Base-by-base conservation (phyloP, 345 rosid species). In the Schrenkiella parvula region DNA sequence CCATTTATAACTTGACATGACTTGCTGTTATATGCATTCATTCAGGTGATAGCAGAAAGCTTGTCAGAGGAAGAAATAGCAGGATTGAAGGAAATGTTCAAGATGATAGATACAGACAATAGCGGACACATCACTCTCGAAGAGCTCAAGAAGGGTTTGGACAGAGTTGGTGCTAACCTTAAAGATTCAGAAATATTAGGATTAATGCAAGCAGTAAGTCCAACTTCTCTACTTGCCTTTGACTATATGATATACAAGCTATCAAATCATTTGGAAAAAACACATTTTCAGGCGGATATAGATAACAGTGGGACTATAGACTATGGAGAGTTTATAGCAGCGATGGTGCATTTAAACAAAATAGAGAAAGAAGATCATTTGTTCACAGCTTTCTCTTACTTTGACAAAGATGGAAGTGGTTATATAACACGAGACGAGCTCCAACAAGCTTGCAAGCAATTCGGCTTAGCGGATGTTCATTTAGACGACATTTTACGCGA, bases 291-390 rank as follows among this genome's bases (percentile, higher is more conserved):
- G 98, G 96, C 95, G 56, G 98, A 93, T 76, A 72, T 89, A 46
- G 97, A 91, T 79, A 91, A 93, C 72, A 91, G 90, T 62, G 98
- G 97, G 2, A 84, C 92, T 57, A 93, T 93, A 77, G 97, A 91
- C 79, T 93, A 88, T 57, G 84, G 92, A 0, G 98, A 93, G 80
- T 91, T 93, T 76, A 80, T 86, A 64, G 95, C 98, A 23, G 98
- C 98, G 28, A 90, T 91, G 97, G 84, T 91, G 56, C 96, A 93
- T 83, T 71, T 91, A 42, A 93, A 91, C 83, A 91, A 93, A 79
- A 81, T 91, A 66, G 86, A 86, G 67, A 84, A 73, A 80, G 95
- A 93, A 80, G 97, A 93, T 76, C 92, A 93, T 76, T 70, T 91
- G 74, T 88, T 66, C 38, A 85, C 92, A 19, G 97, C 96, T 37